Evolutionary conservation across 2,329 filamentous ascomycete species (phyloP), one percentile per base, ranked within the genome.

Genomic region (Lecanicillium sp.): DNA sequence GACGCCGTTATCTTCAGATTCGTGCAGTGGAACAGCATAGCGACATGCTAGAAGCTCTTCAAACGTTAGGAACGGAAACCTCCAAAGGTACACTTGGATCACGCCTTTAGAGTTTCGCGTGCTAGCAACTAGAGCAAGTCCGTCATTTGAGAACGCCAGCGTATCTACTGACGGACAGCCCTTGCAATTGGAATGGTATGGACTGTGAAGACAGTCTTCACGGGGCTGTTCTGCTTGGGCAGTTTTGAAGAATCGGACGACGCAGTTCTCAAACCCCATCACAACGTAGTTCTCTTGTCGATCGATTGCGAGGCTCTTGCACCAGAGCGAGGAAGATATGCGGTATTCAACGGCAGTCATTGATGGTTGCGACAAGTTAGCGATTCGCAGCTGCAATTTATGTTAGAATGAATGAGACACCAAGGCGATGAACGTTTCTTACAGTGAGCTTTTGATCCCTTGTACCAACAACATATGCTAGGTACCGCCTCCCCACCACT

Each of bases 391-490:
- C 61, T 64, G n/a, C 7, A 6, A n/a, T 14, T 7, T 9, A 17
- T 8, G 34, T 37, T 22, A 41, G 29, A 9, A 28, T 17, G 13
- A 11, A 11, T 11, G 3, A 41, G 2, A 16, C 11, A 19, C 18
- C 5, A 9, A 13, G 20, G 19, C 12, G 13, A 27, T 5, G 32
- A 6, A 19, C 8, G 33, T 17, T 17, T 32, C 52, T 52, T 54
- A 64, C 61, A 9, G 60, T 64, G 3, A 65, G 52, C 36, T 57
- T 63, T 30, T 64, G 60, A 39, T 63, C 61, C n/a, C 59, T 51
- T 13, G 55, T 62, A 4, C 60, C 59, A 40, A 64, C 55, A 5
- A 65, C 55, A 43, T 63, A 65, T 18, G 59, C 61, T 16, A 63
- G 40, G 41, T 62, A 53, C 6, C 48, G 48, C 39, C 54, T 62